Conservation (phyloP, 2,329 filamentous ascomycete genomes). For the Daldinia sp. region DNA sequence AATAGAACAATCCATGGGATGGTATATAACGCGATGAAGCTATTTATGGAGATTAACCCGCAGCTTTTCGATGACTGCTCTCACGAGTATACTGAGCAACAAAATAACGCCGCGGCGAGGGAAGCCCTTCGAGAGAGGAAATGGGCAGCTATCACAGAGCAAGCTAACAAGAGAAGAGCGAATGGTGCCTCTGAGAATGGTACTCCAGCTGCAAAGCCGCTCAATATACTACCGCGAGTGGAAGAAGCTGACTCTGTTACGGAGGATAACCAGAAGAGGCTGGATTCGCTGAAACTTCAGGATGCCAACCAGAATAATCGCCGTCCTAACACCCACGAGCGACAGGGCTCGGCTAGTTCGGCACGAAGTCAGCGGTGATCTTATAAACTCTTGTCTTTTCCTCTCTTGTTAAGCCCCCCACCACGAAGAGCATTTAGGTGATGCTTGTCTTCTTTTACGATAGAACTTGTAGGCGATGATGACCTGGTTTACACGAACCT, state of each 20-base stretch:
- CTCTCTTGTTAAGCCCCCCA: constrained; percentile 16
- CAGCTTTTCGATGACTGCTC: constrained; percentile 99
- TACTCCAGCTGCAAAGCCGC: constrained; percentile 52
- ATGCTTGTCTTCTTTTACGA: constrained; percentile 36
- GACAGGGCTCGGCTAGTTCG: constrained; percentile 67
- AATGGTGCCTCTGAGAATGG: constrained; percentile 49
- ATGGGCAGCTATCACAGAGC: constrained; percentile 86
- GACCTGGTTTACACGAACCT: constrained; percentile 42
- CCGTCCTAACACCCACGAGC: constrained; percentile 62
- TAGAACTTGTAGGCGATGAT: constrained; percentile 43
- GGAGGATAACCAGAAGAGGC: constrained; percentile 84
- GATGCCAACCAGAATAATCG: constrained; percentile 73
- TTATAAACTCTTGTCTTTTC: constrained; percentile 16
- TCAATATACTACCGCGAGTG: constrained; percentile 57
- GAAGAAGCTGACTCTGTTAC: constrained; percentile 83
- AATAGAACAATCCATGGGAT: constrained; percentile 96
- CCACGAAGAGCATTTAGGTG: constrained; percentile 27
- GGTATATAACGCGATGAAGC: constrained; percentile 99
- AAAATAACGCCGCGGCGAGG: constrained; percentile 87
- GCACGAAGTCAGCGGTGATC: constrained; percentile 60
- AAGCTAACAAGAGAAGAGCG: constrained; percentile 74
- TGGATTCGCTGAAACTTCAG: constrained; percentile 90
- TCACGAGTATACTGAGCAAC: constrained; percentile 95
- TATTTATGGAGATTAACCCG: constrained; percentile 99
- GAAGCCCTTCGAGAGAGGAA: constrained; percentile 83